Evolutionary conservation across 164 flowering plant species (phyloP), one percentile per base, ranked within the genome.

Genomic region (Dillenia turbinata): DNA sequence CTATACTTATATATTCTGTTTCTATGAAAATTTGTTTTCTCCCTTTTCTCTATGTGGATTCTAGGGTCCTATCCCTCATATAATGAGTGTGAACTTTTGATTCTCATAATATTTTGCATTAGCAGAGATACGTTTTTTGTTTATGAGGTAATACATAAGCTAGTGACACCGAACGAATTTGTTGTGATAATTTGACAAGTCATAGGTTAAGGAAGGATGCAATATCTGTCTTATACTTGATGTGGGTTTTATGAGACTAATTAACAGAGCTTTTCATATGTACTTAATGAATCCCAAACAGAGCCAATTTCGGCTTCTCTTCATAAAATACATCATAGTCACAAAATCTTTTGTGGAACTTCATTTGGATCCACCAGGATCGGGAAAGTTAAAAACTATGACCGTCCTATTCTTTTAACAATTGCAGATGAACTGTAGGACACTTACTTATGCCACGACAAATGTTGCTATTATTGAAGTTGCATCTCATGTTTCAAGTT

Each of bases 351-450:
- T 74, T 11, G 69, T 82, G 9, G 69, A 83, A 50, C 86, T 86
- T 33, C 73, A 88, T n/a, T 83, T 92, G 90, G 97, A 94, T 2
- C 94, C 94, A 0, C 94, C 94, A 0, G 97, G 94, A 9, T 85
- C 96, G 1, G 96, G 96, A 11, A 90, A 90, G 49, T 87, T 94
- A 0, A 83, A 79, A 66, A 85, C 94, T 1, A 54, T 83, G 3
- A 63, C 81, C 49, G 45, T 64, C 16, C 53, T 90, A 72, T 76
- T 88, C 2, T 65, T 67, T 59, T 24, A 13, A 0, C 80, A 84
- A 14, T 59, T 79, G 12, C 52, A 24, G 47, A 74, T 65, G 78
- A 81, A 74, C 0, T 61, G 49, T 16, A 76, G 85, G 58, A 81
- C 83, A 13, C 72, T 89, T 47, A 57, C 73, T 26, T 89, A 92